Conservation (phyloP, 345 rosid species). For the Carallia pectinifolia region DNA sequence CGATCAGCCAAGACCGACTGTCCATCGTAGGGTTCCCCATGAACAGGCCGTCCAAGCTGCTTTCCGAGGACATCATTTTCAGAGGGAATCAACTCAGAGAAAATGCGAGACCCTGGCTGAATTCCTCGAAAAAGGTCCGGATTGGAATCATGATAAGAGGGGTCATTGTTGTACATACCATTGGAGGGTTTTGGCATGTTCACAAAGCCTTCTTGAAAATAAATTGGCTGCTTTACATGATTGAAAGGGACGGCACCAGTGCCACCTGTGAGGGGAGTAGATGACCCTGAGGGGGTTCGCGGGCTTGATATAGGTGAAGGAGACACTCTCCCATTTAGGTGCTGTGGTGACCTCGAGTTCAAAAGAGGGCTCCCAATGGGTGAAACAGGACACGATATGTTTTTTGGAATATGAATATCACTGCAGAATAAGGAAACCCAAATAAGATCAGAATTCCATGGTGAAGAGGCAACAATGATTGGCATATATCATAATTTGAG, state of each 20-base stretch:
- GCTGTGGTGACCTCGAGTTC: conserved; percentile 50
- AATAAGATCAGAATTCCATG: background rate
- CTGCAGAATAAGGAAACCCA: conserved; percentile 32
- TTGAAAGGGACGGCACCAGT: conserved; percentile 47
- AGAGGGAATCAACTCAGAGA: conserved; percentile 35
- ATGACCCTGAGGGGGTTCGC: conserved; percentile 52
- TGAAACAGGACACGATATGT: conserved; percentile 62
- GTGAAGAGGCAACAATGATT: background rate
- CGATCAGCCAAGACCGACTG: conserved; percentile 53
- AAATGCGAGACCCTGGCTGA: conserved; percentile 42
- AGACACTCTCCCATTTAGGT: conserved; percentile 57
- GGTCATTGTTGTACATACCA: conserved; percentile 31
- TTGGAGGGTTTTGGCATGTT: conserved; percentile 39
- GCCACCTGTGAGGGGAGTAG: conserved; percentile 58
- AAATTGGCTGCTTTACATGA: conserved; percentile 40
- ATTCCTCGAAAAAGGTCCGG: conserved; percentile 45
- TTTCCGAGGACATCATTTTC: conserved; percentile 39
- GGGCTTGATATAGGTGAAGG: conserved; percentile 70
- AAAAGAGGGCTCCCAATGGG: conserved; percentile 62
- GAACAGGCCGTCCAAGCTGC: conserved; percentile 37
- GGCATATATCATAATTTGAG: background rate
- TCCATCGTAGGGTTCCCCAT: conserved; percentile 40
- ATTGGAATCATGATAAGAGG: conserved; percentile 39
- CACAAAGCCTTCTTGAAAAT: conserved; percentile 46
- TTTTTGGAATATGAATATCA: conserved; percentile 46